These are phyloP conservation scores for Monosporozyma yasuniensis DNA, from an alignment of 805 yeast species.

Conservation along the genomic window DNA sequence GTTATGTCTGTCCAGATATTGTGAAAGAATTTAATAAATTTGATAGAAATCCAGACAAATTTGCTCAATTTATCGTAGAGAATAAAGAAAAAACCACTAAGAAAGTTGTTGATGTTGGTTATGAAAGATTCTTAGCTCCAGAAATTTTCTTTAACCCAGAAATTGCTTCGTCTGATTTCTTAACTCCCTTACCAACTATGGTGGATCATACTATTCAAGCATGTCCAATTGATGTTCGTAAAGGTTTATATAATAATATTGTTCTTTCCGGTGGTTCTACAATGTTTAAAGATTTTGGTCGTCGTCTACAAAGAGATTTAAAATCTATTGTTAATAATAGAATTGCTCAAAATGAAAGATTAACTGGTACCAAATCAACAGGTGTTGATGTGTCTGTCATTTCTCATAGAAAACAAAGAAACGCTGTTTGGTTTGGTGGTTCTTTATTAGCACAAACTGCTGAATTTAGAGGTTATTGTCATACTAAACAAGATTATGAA, in stretches of 20 bases:
- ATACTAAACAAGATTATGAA: slow-evolving; percentile 94
- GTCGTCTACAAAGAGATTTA: slow-evolving; percentile 92
- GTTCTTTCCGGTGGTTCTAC: slow-evolving; percentile 97
- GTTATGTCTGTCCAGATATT: slow-evolving; percentile 96
- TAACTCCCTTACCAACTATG: slow-evolving; percentile 92
- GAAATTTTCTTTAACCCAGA: slow-evolving; percentile 98
- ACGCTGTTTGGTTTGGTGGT: slow-evolving; percentile 99
- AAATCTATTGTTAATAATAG: slow-evolving; percentile 82
- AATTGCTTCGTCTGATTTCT: slow-evolving; percentile 87
- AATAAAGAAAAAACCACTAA: slow-evolving; percentile 56
- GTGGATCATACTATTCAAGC: slow-evolving; percentile 93
- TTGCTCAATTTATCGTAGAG: slow-evolving; percentile 87
- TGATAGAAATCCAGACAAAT: slow-evolving; percentile 87
- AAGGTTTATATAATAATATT: slow-evolving; percentile 89
- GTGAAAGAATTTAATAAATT: slow-evolving; percentile 92
- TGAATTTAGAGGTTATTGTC: slow-evolving; percentile 92
- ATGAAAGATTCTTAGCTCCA: slow-evolving; percentile 97
- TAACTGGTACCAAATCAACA: slow-evolving; percentile 66
- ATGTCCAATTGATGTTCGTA: slow-evolving; percentile 96
- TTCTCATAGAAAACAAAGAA: slow-evolving; percentile 92
- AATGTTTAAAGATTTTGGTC: slow-evolving; percentile 96
- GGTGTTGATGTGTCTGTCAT: slow-evolving; percentile 97
- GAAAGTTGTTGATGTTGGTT: slow-evolving; percentile 83
- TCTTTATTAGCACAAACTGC: slow-evolving; percentile 93
- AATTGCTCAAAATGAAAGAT: slow-evolving; percentile 68